Base-by-base conservation (phyloP, 176 grass and related monocot species). In the Eleusine indica region DNA sequence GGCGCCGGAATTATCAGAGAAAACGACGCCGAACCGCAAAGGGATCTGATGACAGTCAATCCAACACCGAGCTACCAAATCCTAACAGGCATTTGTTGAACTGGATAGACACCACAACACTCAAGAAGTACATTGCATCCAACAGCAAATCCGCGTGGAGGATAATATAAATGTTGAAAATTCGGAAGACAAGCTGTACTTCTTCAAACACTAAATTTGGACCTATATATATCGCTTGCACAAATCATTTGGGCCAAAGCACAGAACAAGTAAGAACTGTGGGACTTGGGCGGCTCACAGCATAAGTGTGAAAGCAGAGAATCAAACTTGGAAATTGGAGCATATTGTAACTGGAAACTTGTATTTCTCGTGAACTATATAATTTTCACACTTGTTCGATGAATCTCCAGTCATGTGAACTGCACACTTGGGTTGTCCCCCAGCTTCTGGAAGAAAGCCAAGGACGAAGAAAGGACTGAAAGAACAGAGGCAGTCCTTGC, bases 381-480 rank as follows among this genome's bases (percentile, higher is more conserved):
- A 85, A 19, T 57, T 57, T 85, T 70, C 74, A 85, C 83, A 78
- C 83, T 62, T 70, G 10, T 46, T 85, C 22, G 8, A 81, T 84
- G 49, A 56, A 15, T 68, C n/a, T 38, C 18, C 77, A 85, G 51
- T 77, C 63, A 60, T 69, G 65, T 61, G 40, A 35, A 58, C 66
- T 85, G 74, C 66, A 70, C 46, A 61, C n/a, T 35, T 25, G 48
- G 48, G 13, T 69, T 44, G 18, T 57, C 37, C 71, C 70, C 19
- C 38, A 38, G 66, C 85, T 81, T 82, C 85, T 76, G 7, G 57
- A 60, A 82, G 78, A 87, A 82, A 29, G 71, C 78, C 63, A 76
- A 28, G 49, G 79, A 49, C 56, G 63, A 60, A 19, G 21, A 43
- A 41, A 42, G 66, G 66, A 62, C 62, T 60, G 9, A 60, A 54